Percentiles rank a stretch among this genome's conserved stretches.
These are phyloP conservation scores for Paramecium bursaria DNA, from an alignment of 73 alveolate species.

Conservation along the genomic window DNA sequence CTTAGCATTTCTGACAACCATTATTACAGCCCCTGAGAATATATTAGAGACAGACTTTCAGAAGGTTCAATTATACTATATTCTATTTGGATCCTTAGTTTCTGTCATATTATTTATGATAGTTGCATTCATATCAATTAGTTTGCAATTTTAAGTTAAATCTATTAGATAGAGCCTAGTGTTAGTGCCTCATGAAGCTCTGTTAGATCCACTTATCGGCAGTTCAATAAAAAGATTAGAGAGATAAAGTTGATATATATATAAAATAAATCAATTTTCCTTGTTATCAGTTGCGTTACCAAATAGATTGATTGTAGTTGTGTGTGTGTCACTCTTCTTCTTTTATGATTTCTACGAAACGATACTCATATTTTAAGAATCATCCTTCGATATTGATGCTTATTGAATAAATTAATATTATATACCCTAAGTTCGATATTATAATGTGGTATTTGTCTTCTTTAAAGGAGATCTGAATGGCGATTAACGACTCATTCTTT, in stretches of 20 bases:
- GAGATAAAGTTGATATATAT: too few species aligned
- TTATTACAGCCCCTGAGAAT: not conserved
- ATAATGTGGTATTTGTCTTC: slow-evolving; percentile 4
- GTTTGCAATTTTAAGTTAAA: not conserved
- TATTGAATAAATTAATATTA: too few species aligned
- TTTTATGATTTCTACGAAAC: slow-evolving; percentile 35
- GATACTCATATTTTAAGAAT: slow-evolving; percentile 10
- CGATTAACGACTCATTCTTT: slow-evolving; percentile 20
- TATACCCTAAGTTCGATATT: not conserved
- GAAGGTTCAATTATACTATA: not conserved
- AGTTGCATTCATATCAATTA: not conserved
- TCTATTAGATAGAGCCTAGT: not conserved
- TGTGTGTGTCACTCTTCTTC: slow-evolving; percentile 17
- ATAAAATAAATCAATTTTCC: too few species aligned
- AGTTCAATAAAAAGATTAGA: slow-evolving; percentile 16
- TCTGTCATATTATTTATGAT: not conserved
- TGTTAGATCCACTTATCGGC: slow-evolving; percentile 4
- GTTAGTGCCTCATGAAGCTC: slow-evolving; percentile 23
- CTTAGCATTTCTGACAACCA: not conserved
- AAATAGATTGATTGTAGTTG: slow-evolving; percentile 24
- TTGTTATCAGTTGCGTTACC: too few species aligned
- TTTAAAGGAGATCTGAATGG: slow-evolving; percentile 38
- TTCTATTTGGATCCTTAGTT: not conserved
- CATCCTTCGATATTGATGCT: slow-evolving; percentile 51
- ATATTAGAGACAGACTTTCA: slow-evolving; percentile 14